Percentiles rank a stretch among this genome's conserved stretches.
These are phyloP conservation scores for Thraustochytrium sp. DNA, from an alignment of 352 stramenopile species.

Conservation along the genomic window DNA sequence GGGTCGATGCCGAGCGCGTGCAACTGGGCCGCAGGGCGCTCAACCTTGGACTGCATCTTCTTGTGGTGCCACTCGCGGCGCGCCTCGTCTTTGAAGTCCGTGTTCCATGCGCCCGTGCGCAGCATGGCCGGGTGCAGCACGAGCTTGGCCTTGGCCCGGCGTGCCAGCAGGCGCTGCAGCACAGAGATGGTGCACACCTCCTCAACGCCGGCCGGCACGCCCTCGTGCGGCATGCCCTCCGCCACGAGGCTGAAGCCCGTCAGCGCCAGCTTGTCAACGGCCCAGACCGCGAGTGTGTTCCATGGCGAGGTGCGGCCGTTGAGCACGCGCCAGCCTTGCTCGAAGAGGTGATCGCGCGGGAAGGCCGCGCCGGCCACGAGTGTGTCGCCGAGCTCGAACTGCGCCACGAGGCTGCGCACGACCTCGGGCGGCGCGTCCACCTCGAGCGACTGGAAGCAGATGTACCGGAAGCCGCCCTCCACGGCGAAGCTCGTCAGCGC, in stretches of 20 bases:
- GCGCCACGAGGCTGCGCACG: constrained; percentile 60
- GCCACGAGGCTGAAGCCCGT: constrained; percentile 79
- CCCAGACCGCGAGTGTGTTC: constrained; percentile 93
- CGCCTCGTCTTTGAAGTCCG: constrained; percentile 55
- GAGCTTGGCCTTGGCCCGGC: constrained; percentile 67
- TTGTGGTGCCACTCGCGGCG: constrained; percentile 79
- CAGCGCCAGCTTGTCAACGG: constrained; percentile 74
- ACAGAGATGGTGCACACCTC: constrained; percentile 84
- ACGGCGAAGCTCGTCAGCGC: constrained; percentile 71
- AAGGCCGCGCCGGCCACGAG: constrained; percentile 83
- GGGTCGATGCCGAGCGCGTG: constrained; percentile 56
- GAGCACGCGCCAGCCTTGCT: constrained; percentile 59
- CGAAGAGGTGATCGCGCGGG: constrained; percentile 67
- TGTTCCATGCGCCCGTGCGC: constrained; percentile 66
- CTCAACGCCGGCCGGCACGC: constrained; percentile 70
- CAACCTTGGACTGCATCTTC: constrained; percentile 89
- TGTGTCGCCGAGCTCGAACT: constrained; percentile 63
- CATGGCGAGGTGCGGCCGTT: constrained; percentile 82
- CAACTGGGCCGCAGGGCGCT: constrained; percentile 70
- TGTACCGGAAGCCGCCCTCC: constrained; percentile 52
- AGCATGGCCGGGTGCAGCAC: constrained; percentile 64
- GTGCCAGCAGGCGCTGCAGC: constrained; percentile 73
- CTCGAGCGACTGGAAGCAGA: constrained; percentile 85
- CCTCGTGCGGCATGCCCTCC: constrained; percentile 66
- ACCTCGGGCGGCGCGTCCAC: constrained; percentile 59